A percentile compares a stretch with the other conserved stretches of the same genome.
Conservation (phyloP, 2,329 filamentous ascomycete species). For the Stachybotrys echinatus region DNA sequence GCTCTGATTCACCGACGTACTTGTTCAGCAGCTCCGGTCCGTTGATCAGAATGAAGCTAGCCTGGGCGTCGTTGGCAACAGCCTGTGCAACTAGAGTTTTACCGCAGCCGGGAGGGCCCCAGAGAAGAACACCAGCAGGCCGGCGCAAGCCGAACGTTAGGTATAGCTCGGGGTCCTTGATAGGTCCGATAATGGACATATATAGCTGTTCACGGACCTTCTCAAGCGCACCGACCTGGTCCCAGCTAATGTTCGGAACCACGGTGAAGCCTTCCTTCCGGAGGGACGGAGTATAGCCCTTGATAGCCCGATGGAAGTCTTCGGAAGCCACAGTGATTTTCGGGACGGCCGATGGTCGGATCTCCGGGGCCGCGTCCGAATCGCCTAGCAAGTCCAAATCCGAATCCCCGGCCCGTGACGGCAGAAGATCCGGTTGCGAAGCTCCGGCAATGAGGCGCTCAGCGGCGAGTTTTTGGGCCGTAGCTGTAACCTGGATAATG, state of each 20-base stretch:
- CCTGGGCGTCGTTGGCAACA: conserved; percentile 89
- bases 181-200: conserved; percentile 84
- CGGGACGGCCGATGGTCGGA: neutral
- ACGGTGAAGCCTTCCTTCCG: conserved; percentile 90
- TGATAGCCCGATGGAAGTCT: conserved; percentile 71
- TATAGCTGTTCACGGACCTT: conserved; percentile 76
- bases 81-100: conserved; percentile 96
- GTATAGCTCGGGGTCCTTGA: conserved; percentile 75
- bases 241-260: conserved; percentile 89
- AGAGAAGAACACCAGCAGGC: conserved; percentile 84
- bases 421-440: neutral
- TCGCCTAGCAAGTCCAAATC: too few relatives aligned
- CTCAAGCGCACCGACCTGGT: conserved; percentile 80
- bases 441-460: conserved; percentile 16
- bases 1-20: conserved; percentile 94
- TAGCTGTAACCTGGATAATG: conserved; percentile 58
- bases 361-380: conserved; percentile 2
- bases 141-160: conserved; percentile 71
- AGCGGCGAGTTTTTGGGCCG: conserved; percentile 34
- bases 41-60: conserved; percentile 97
- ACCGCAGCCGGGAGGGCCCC: conserved; percentile 94
- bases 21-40: conserved; percentile 96
- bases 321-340: conserved; percentile 15
- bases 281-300: conserved; percentile 58
- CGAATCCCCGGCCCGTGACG: neutral